Percentiles rank a stretch among this genome's conserved stretches.
These are phyloP conservation scores for Meyerozyma carpophila DNA, from an alignment of 1,139 yeast genomes.

Conservation along the genomic window DNA sequence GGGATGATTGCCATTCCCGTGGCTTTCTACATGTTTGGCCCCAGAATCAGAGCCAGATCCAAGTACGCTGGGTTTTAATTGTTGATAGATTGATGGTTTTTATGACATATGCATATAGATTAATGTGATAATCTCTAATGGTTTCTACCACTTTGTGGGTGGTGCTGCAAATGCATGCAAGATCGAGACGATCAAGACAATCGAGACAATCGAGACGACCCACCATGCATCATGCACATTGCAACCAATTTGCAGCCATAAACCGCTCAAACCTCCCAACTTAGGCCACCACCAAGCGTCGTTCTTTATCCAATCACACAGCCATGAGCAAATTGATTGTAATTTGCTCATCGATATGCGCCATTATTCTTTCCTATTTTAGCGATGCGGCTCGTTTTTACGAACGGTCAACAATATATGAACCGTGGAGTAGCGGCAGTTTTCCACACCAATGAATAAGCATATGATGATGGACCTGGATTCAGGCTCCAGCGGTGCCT, in stretches of 20 bases:
- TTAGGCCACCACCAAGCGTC: no score
- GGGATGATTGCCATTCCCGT: slow-evolving; percentile 44
- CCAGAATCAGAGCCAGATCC: slow-evolving; percentile 43
- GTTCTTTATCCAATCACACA: not conserved
- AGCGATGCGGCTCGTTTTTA: not conserved
- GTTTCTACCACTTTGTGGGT: no score
- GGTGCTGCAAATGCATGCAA: no score
- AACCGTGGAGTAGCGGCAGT: not conserved
- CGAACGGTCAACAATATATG: not conserved
- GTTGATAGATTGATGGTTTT: no score
- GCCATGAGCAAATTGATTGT: not conserved
- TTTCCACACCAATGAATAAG: not conserved
- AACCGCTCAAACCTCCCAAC: no score
- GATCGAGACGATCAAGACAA: no score
- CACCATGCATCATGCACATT: no score
- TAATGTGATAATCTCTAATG: no score
- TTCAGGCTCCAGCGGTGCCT: not conserved
- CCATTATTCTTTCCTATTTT: not conserved
- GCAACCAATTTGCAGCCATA: no score
- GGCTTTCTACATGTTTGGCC: slow-evolving; percentile 43
- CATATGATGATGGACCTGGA: not conserved
- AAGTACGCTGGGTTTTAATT: slow-evolving; percentile 23
- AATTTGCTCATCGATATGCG: not conserved
- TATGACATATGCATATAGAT: not conserved
- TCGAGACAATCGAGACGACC: no score